Conservation (phyloP, 345 rosid genomes). For the Psidium guajava region DNA sequence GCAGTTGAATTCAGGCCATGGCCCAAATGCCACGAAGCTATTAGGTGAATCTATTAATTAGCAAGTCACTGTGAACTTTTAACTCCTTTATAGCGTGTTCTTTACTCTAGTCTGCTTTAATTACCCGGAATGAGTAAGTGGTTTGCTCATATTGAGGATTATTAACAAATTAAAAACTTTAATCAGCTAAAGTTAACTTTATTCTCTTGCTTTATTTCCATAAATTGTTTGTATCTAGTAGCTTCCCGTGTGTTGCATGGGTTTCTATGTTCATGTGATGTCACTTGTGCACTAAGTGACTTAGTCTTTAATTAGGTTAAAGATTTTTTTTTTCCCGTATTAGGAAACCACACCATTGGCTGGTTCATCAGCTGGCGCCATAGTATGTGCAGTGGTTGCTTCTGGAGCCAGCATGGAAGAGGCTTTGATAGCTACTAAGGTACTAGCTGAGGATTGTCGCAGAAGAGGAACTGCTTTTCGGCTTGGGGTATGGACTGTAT, state of each 20-base stretch:
- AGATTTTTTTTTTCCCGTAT: not conserved
- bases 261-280: not conserved
- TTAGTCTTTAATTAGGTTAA: not conserved
- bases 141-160: not conserved
- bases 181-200: not conserved
- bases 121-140: not conserved
- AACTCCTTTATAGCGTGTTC: not conserved
- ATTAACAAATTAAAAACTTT: not conserved
- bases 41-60: not conserved
- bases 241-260: not conserved
- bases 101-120: not conserved
- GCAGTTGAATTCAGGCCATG: not conserved
- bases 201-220: not conserved
- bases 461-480: constrained; percentile 86
- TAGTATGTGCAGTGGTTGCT: constrained; percentile 73
- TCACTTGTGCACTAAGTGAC: not conserved
- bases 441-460: constrained; percentile 68
- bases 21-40: not conserved
- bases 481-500: constrained; percentile 56
- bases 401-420: constrained; percentile 73
- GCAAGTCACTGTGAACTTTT: not conserved
- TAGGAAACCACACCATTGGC: constrained; percentile 91
- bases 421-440: constrained; percentile 60
- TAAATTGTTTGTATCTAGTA: not conserved
- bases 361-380: constrained; percentile 94